Evolutionary conservation across 2,329 filamentous ascomycete species (phyloP), one percentile per base, ranked within the genome.

Genomic region (Plectosphaerella plurivora): DNA sequence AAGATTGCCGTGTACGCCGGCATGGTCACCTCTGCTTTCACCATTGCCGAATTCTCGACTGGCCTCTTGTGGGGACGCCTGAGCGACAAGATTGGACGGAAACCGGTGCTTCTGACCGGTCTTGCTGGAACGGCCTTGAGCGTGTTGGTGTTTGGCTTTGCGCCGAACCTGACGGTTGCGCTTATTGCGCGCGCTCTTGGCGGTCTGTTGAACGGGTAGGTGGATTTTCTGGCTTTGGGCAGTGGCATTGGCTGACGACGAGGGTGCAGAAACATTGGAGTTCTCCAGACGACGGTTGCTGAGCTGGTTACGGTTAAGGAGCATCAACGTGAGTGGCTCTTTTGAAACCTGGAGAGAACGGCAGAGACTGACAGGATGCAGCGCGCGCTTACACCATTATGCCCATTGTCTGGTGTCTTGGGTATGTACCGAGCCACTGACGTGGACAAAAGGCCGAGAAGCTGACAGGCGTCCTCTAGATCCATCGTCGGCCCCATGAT

Each of bases 401-500:
- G 91, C 94, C 94, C 7, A 91, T 96, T 67, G 90, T 97, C 24
- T 99, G 94, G 94, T 97, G 92, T 66, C 80, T 99, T 64, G 94
- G 94, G 78, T 90, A 76, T 72, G 77, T 72, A 16, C 5, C 9
- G 5, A 16, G n/a, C n/a, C 16, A 5, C 39, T 47, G n/a, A 39
- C 3, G 5, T 12, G 48, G 10, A 24, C 16, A 18, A 42, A 11
- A 33, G 42, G 22, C 25, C 22, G 42, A 37, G 20, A 47, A 51
- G 52, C 65, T 69, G 57, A 67, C 61, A 53, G 16, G n/a, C n/a
- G 60, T 66, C 62, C 61, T 36, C 53, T 62, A 90, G 87, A 61
- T 96, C 93, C 25, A 96, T 97, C 62, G 79, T 97, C 60, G 94
- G 94, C 35, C 92, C 93, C 47, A 88, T 89, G 66, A 88, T 97